These are phyloP conservation scores for Mucor piriformis DNA, from an alignment of 371 early-diverging fungal genomes.

Conservation along the genomic window DNA sequence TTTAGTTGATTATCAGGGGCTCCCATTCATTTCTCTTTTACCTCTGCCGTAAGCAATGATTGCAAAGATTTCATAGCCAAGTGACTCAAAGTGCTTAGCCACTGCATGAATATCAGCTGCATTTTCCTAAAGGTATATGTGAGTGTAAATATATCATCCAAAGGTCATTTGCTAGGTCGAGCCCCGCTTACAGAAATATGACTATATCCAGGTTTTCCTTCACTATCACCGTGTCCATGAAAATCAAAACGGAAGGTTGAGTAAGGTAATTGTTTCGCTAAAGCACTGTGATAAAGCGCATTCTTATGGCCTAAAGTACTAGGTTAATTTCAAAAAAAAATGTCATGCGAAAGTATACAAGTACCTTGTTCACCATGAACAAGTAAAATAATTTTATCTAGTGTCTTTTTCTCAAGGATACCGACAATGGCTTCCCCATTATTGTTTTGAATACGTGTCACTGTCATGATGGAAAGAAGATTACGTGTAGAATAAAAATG, in stretches of 20 bases:
- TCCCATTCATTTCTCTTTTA: constrained; percentile 6
- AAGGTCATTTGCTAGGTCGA: too few species aligned
- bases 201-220: constrained; percentile 46
- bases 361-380: constrained; percentile 35
- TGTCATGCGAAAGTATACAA: background rate
- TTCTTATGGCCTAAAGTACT: constrained; percentile 51
- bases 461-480: constrained; percentile 16
- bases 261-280: constrained; percentile 52
- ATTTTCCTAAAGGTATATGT: constrained; percentile 46
- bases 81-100: constrained; percentile 43
- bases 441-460: constrained; percentile 16
- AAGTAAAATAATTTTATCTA: constrained; percentile 18
- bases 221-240: constrained; percentile 54
- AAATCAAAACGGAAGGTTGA: constrained; percentile 56
- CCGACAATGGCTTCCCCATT: constrained; percentile 19
- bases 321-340: background rate
- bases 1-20: background rate
- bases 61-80: constrained; percentile 54
- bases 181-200: constrained; percentile 43
- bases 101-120: constrained; percentile 49
- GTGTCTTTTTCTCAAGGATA: constrained; percentile 17
- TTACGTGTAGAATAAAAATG: background rate
- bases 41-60: constrained; percentile 54
- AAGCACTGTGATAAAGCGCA: constrained; percentile 45
- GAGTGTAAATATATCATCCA: too few species aligned